These are phyloP conservation scores for Echinosophora koreensis DNA, from an alignment of 306 rosid genomes.

Conservation along the genomic window DNA sequence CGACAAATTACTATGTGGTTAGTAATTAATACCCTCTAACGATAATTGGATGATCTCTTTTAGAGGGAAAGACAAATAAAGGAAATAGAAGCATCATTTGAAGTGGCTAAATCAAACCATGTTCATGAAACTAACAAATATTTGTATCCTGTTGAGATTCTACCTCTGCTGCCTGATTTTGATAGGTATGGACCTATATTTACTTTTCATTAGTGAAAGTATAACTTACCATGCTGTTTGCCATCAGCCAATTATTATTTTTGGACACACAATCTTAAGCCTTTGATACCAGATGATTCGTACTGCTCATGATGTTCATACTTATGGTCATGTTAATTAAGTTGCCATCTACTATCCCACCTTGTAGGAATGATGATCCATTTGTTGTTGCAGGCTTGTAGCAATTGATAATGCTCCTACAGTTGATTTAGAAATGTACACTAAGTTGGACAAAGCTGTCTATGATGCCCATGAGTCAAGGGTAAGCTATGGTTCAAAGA, in stretches of 20 bases:
- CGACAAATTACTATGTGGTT: conserved; percentile 9
- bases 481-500: conserved; percentile 59
- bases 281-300: conserved; percentile 28
- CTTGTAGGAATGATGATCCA: conserved; percentile 74
- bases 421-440: conserved; percentile 79
- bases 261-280: conserved; percentile 6
- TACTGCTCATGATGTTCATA: conserved; percentile 35
- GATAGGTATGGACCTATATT: conserved; percentile 64
- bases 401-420: conserved; percentile 94
- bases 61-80: conserved; percentile 97
- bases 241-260: neutral
- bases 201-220: conserved; percentile 10
- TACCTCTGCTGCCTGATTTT: conserved; percentile 91
- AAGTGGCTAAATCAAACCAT: conserved; percentile 88
- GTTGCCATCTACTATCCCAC: conserved; percentile 39
- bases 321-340: conserved; percentile 32
- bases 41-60: conserved; percentile 37
- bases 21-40: conserved; percentile 31
- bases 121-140: conserved; percentile 89
- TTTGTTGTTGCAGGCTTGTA: conserved; percentile 63
- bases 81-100: conserved; percentile 99
- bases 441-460: conserved; percentile 74
- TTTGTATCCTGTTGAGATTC: conserved; percentile 90
- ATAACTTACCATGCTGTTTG: conserved; percentile 22
- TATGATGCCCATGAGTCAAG: conserved; percentile 83